Evolutionary conservation across 192 early-diverging fungal genomes (phyloP).

Genomic region (Lobosporangium transversale): DNA sequence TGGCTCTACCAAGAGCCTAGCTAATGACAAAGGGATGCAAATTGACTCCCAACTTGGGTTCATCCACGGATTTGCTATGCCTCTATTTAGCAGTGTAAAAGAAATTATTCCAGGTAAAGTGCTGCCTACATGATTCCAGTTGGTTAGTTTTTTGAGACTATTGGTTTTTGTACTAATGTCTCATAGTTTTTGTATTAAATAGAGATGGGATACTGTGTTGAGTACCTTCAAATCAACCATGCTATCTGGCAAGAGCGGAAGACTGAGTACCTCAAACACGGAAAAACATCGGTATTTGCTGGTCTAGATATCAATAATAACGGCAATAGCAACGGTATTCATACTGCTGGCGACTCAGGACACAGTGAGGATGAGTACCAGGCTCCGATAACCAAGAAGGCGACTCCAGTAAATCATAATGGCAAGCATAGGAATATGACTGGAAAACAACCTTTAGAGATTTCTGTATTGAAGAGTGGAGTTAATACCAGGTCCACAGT

Average conservation of each 20-base stretch:
- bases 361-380: conserved; percentile 6
- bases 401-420: background rate
- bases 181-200: no score
- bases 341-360: background rate
- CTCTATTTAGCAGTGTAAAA: conserved; percentile 57
- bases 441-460: background rate
- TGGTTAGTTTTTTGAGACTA: no score
- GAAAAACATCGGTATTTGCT: background rate
- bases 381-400: conserved; percentile 3
- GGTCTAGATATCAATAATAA: no score
- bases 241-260: conserved; percentile 50
- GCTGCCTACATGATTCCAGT: background rate
- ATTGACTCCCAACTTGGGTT: conserved; percentile 65
- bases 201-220: conserved; percentile 55
- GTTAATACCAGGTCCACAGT: background rate
- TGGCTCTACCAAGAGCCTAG: conserved; percentile 60
- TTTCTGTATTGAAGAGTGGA: background rate
- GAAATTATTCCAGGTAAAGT: conserved; percentile 58
- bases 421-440: conserved; percentile 1
- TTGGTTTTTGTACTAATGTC: no score
- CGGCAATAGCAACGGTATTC: background rate
- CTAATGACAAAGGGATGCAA: conserved; percentile 59
- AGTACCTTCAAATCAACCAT: conserved; percentile 46
- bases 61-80: conserved; percentile 63
- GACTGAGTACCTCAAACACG: conserved; percentile 38